These are phyloP conservation scores for Macrophomina tecta DNA, from an alignment of 2,329 filamentous ascomycete genomes.

Conservation along the genomic window DNA sequence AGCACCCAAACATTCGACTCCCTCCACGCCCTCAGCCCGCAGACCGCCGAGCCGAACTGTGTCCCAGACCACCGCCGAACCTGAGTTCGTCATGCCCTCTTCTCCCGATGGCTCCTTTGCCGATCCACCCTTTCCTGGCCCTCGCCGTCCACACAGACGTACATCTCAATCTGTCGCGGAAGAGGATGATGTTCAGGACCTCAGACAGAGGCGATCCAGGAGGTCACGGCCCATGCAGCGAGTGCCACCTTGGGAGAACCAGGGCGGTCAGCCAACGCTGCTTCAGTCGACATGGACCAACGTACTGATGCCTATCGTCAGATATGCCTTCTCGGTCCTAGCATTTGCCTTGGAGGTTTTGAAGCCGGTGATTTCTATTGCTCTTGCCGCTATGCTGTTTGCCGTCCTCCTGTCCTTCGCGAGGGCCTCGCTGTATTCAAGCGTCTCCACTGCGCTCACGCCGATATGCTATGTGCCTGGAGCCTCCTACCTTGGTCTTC, in stretches of 20 bases:
- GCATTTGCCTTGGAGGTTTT: constrained; percentile 65
- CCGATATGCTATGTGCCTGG: constrained; percentile 75
- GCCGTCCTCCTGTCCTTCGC: constrained; percentile 1
- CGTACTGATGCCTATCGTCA: constrained; percentile 43
- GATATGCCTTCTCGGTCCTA: constrained; percentile 63
- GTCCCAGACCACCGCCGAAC: constrained; percentile 39
- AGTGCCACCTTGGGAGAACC: background rate
- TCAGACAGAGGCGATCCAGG: background rate
- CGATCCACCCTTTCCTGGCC: constrained; percentile 27
- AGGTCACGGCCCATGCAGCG: constrained; percentile 21
- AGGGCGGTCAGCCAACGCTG: constrained; percentile 3
- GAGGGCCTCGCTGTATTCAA: background rate
- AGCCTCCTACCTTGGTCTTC: constrained; percentile 63
- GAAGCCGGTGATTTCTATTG: constrained; percentile 68
- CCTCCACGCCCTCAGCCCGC: constrained; percentile 28
- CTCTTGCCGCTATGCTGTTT: constrained; percentile 67
- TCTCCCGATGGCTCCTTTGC: constrained; percentile 35
- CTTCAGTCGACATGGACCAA: constrained; percentile 40
- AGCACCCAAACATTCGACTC: background rate
- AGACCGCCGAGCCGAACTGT: background rate
- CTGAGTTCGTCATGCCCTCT: constrained; percentile 53
- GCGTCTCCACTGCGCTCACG: constrained; percentile 59
- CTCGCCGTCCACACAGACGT: background rate
- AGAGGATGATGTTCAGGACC: background rate
- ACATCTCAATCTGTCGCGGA: background rate